Percentiles rank a stretch among this genome's conserved stretches.
phyloP scores from a whole-genome alignment of 2,329 filamentous ascomycete genomes.

The Fusarium nelsonii region DNA sequence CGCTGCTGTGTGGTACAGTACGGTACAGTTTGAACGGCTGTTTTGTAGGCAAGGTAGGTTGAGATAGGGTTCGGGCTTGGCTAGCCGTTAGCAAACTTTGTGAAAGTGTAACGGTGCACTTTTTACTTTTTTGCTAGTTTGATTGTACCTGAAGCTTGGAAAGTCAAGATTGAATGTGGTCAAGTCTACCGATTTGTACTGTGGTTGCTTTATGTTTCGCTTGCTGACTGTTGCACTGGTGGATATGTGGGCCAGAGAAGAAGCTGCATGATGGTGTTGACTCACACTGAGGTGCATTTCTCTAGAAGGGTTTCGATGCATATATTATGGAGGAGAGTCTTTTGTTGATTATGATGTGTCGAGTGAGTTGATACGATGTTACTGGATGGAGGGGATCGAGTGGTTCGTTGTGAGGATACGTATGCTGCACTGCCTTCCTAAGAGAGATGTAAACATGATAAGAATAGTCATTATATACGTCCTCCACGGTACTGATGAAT shows the following conservation, averaged over 20 bases:
- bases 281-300: background rate
- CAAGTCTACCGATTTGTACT: background rate
- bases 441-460: no score
- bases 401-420: no score
- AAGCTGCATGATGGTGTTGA: background rate
- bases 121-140: background rate
- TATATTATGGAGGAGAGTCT: background rate
- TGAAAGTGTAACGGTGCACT: background rate
- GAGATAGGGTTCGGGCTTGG: conserved; percentile 12
- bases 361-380: no score
- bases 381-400: no score
- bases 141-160: background rate
- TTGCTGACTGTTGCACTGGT: background rate
- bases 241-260: background rate
- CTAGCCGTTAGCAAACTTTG: conserved; percentile 1
- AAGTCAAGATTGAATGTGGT: background rate
- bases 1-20: conserved; percentile 1
- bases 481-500: no score
- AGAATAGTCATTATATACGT: no score
- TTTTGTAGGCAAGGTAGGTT: background rate
- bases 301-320: background rate
- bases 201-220: background rate
- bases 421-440: no score
- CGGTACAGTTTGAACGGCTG: background rate
- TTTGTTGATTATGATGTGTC: no score